A percentile compares a stretch with the other conserved stretches of the same genome.
Conservation (phyloP, 306 rosid species). For the Gastrolobium villosum region DNA sequence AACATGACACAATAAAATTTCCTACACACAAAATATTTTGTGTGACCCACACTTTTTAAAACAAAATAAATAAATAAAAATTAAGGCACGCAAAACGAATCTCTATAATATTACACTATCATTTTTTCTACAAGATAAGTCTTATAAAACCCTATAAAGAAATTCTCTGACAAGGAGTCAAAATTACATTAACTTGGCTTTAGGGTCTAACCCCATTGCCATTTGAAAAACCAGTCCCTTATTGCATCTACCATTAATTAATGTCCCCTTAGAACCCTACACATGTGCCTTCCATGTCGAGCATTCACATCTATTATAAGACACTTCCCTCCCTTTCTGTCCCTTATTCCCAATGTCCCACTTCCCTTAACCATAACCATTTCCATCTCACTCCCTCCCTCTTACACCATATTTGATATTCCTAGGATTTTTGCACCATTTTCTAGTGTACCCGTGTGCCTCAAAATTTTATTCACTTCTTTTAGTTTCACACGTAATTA, state of each 20-base stretch:
- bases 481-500: background rate
- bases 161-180: conserved; percentile 22
- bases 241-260: conserved; percentile 61
- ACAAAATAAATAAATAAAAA: too few species aligned
- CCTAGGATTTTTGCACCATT: conserved; percentile 65
- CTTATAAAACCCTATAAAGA: too few species aligned
- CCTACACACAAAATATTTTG: too few species aligned
- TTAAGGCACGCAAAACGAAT: too few species aligned
- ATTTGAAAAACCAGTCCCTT: conserved; percentile 44
- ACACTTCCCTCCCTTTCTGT: conserved; percentile 39
- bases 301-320: conserved; percentile 64
- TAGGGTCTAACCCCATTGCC: conserved; percentile 13
- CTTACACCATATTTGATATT: conserved; percentile 12
- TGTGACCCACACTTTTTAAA: too few species aligned
- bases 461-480: conserved; percentile 46
- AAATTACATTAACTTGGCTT: conserved; percentile 29
- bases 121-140: too few species aligned
- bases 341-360: conserved; percentile 62
- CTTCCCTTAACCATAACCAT: conserved; percentile 36
- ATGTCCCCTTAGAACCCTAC: conserved; percentile 80
- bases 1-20: too few species aligned
- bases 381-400: conserved; percentile 1
- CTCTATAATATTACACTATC: too few species aligned
- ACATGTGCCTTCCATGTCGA: conserved; percentile 68
- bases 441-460: conserved; percentile 87